Evolutionary conservation across 495 filamentous ascomycete genomes (phyloP).

Genomic region (Apiosordaria backusii): DNA sequence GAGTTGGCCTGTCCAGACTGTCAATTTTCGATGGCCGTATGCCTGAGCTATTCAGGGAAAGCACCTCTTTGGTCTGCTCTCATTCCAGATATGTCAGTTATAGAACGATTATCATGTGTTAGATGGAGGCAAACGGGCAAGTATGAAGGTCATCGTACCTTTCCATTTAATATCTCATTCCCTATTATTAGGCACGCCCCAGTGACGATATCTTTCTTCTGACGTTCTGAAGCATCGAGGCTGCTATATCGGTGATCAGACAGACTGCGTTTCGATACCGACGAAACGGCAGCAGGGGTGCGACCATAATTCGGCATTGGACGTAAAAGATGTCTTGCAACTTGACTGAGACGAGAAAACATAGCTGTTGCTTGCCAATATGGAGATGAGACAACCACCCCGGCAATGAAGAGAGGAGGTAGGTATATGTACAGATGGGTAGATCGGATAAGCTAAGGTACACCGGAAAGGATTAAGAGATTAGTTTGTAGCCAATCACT

Average conservation of each 20-base stretch:
- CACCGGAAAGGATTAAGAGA: not conserved
- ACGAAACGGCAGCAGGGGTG: slow-evolving; percentile 38
- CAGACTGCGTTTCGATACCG: slow-evolving; percentile 36
- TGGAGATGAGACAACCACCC: too few relatives aligned
- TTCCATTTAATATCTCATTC: slow-evolving; percentile 94
- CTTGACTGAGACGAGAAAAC: slow-evolving; percentile 69
- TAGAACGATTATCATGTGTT: not conserved
- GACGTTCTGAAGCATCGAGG: not conserved
- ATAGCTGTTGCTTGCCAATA: slow-evolving; percentile 46
- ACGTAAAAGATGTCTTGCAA: slow-evolving; percentile 68
- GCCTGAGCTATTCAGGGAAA: too few relatives aligned
- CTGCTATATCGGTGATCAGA: slow-evolving; percentile 8
- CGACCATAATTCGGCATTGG: slow-evolving; percentile 55
- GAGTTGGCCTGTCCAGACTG: slow-evolving; percentile 71
- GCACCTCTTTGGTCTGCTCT: slow-evolving; percentile 37
- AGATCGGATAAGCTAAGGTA: not conserved
- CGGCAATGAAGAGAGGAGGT: too few relatives aligned
- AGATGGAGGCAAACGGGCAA: not conserved
- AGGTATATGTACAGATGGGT: too few relatives aligned
- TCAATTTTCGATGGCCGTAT: not conserved
- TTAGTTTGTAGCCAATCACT: not conserved
- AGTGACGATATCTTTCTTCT: slow-evolving; percentile 68
- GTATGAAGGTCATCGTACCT: slow-evolving; percentile 51
- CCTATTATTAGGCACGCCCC: slow-evolving; percentile 95
- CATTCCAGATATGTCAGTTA: slow-evolving; percentile 15